Percentiles rank a stretch among this genome's conserved stretches.
These are phyloP conservation scores for Phaeotremella skinneri DNA, from an alignment of 768 basidiomycete species.

Conservation along the genomic window DNA sequence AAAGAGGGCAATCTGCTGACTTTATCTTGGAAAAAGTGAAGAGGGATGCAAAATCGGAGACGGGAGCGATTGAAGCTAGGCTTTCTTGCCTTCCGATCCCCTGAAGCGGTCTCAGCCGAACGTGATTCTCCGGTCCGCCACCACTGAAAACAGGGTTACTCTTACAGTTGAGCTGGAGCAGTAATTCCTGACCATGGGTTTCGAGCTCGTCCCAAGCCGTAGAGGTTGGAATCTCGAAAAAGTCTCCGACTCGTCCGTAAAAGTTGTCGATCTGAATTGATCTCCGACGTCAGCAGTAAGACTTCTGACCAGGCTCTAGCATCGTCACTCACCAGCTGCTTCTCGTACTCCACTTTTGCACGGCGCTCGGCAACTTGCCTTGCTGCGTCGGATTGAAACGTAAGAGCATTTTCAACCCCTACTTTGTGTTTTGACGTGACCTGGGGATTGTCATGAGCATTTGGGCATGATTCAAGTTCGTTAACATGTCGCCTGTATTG, in stretches of 20 bases:
- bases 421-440: not conserved
- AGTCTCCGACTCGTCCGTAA: not conserved
- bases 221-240: not conserved
- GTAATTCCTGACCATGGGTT: not conserved
- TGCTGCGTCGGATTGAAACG: not conserved
- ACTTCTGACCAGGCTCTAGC: not conserved
- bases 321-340: not conserved
- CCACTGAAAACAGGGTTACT: not conserved
- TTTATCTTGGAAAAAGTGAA: not conserved
- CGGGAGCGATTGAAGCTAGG: not conserved
- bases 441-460: not conserved
- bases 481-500: not conserved
- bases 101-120: not conserved
- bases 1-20: not conserved
- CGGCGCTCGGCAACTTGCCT: not conserved
- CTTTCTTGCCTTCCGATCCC: not conserved
- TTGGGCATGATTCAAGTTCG: not conserved
- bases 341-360: not conserved
- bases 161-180: not conserved
- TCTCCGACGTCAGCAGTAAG: not conserved
- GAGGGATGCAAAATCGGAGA: not conserved
- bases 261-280: not conserved
- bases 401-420: not conserved
- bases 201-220: not conserved
- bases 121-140: not conserved